phyloP scores from a whole-genome alignment of 768 basidiomycete genomes.

The Psilocybe cyanescens region DNA sequence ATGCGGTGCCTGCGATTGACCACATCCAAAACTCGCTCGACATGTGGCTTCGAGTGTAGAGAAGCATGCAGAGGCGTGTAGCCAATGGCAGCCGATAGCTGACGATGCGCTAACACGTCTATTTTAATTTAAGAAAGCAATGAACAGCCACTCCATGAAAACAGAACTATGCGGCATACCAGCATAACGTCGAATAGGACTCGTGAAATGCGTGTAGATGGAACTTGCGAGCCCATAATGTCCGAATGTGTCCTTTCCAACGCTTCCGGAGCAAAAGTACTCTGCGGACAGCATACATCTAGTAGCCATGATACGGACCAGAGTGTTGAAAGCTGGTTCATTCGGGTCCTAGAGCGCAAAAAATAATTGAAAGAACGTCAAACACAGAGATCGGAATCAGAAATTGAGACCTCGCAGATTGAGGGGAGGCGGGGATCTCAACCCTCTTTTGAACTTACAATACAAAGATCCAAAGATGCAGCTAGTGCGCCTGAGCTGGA shows the following conservation, averaged over 20 bases:
- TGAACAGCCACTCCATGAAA: background rate
- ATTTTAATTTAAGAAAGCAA: background rate
- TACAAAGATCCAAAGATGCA: constrained; percentile 82
- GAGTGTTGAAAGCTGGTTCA: constrained; percentile 93
- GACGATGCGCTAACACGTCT: constrained; percentile 95
- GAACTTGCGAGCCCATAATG: constrained; percentile 98
- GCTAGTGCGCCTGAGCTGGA: constrained; percentile 92
- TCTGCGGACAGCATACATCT: constrained; percentile 98
- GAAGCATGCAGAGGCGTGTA: constrained; percentile 83
- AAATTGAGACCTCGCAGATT: no score
- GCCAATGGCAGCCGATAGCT: constrained; percentile 88
- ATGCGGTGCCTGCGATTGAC: constrained; percentile 93
- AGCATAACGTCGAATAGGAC: constrained; percentile 95
- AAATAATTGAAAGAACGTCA: background rate
- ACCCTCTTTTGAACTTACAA: constrained; percentile 50
- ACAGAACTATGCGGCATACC: constrained; percentile 48
- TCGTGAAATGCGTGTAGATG: constrained; percentile 99
- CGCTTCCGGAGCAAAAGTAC: constrained; percentile 96
- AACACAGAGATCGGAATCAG: background rate
- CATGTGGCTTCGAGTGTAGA: constrained; percentile 85
- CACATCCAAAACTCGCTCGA: constrained; percentile 83
- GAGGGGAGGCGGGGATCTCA: no score
- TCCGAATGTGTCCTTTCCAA: constrained; percentile 88
- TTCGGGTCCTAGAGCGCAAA: constrained; percentile 61
- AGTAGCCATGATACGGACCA: constrained; percentile 99